phyloP scores from a whole-genome alignment of 2,329 filamentous ascomycete genomes.

The Penicillium sp. region DNA sequence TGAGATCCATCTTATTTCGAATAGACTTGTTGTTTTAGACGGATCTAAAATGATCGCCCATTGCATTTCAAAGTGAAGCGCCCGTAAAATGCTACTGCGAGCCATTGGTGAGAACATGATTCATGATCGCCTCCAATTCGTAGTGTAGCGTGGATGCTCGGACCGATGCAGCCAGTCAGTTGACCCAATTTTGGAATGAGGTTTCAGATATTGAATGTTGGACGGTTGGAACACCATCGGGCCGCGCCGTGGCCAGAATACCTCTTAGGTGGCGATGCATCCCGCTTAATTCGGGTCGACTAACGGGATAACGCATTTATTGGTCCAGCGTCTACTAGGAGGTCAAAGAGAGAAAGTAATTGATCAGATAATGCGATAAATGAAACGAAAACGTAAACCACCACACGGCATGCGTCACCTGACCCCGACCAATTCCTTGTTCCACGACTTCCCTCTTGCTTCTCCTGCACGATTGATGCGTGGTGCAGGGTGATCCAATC shows the following conservation, averaged over 20 bases:
- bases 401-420: conserved; percentile 7
- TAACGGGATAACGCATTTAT: neutral
- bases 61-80: neutral
- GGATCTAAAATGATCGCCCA: neutral
- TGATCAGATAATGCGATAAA: neutral
- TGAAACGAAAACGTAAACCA: neutral
- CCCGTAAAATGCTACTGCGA: neutral
- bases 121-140: no score
- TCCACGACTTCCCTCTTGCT: conserved; percentile 10
- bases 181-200: conserved; percentile 10
- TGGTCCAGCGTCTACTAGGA: neutral
- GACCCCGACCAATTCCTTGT: conserved; percentile 5
- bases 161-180: conserved; percentile 19
- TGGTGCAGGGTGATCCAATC: conserved; percentile 11
- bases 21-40: neutral
- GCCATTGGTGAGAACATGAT: neutral
- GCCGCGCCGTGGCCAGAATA: conserved; percentile 8
- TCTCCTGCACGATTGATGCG: conserved; percentile 8
- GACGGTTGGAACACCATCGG: conserved; percentile 7
- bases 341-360: neutral
- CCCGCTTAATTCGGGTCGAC: neutral
- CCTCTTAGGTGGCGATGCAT: conserved; percentile 1
- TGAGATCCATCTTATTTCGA: neutral
- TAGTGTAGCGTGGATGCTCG: conserved; percentile 19
- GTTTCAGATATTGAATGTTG: conserved; percentile 4